Evolutionary conservation across 2,329 filamentous ascomycete genomes (phyloP), one percentile per base, ranked within the genome.

Genomic region (Drechslerella dactyloides): DNA sequence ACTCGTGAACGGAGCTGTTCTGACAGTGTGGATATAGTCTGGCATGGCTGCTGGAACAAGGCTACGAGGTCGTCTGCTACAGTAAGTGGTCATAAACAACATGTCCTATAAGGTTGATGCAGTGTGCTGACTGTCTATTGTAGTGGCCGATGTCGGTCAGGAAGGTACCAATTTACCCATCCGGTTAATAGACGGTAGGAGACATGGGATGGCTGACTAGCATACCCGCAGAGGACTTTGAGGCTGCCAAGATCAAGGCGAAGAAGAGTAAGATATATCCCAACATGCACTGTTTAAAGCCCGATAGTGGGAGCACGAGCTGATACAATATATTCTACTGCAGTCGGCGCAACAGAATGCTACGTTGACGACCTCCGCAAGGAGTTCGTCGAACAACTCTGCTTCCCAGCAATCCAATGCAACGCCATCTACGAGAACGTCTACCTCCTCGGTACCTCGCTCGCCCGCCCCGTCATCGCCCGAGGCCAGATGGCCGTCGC

Each of bases 331-430:
- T 50, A 48, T 51, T 30, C 2, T 23, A 37, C 17, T 40, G 15
- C n/a, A 74, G 73, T 77, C 50, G 76, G 76, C 48, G 76, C 76
- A 24, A 73, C 46, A 15, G 74, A 74, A 48, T 82, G 76, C 79
- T 80, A 84, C 78, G 82, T 85, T 68, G 81, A 83, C 74, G 85
- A 94, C 79, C 84, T 93, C 61, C 86, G 87, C 77, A 83, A 84
- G 76, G 88, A 91, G 80, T 93, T 94, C 77, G 86, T 94, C 75
- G 89, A 92, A 76, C 85, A 93, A 82, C 84, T 94, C 50, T 89
- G 88, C 83, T 93, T 88, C 85, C 88, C 85, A 58, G 90, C 90
- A 73, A 85, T 94, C 74, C 89, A 91, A 80, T 90, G 87, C 81
- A 87, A 88, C 75, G 86, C 86, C 73, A 85, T 87, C 79, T 89